phyloP scores from a whole-genome alignment of 768 basidiomycete species.

The Lactarius psammicola region DNA sequence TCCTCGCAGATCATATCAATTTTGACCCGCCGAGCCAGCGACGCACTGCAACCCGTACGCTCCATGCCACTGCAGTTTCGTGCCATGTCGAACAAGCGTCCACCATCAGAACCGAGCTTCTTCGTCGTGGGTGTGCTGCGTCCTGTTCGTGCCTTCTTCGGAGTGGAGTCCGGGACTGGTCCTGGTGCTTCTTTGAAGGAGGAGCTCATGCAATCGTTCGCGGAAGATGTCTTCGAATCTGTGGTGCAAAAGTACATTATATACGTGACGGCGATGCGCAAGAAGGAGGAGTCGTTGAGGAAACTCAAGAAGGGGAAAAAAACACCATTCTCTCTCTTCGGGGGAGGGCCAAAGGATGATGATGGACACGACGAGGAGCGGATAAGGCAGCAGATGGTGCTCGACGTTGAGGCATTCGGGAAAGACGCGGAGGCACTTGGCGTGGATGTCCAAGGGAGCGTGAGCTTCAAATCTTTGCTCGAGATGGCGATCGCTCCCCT shows the following conservation, averaged over 20 bases:
- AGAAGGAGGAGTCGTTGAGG: slow-evolving; percentile 84
- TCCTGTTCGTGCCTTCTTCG: slow-evolving; percentile 74
- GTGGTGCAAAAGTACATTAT: slow-evolving; percentile 69
- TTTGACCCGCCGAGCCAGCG: slow-evolving; percentile 77
- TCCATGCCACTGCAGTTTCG: slow-evolving; percentile 90
- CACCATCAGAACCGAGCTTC: slow-evolving; percentile 78
- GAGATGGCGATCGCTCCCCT: not conserved
- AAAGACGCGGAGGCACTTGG: slow-evolving; percentile 71
- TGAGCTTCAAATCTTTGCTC: not conserved
- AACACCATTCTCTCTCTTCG: slow-evolving; percentile 76
- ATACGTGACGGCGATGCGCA: slow-evolving; percentile 80
- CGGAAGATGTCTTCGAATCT: slow-evolving; percentile 65
- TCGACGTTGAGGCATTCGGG: slow-evolving; percentile 85
- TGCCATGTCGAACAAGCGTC: slow-evolving; percentile 72
- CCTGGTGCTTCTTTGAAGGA: slow-evolving; percentile 59
- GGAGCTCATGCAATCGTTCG: slow-evolving; percentile 48
- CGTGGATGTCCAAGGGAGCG: slow-evolving; percentile 52
- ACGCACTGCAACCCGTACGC: slow-evolving; percentile 78
- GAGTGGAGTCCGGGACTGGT: slow-evolving; percentile 55
- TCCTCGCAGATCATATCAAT: slow-evolving; percentile 66
- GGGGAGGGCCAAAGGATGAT: slow-evolving; percentile 54
- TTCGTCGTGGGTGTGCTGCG: slow-evolving; percentile 81
- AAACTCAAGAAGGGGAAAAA: slow-evolving; percentile 87
- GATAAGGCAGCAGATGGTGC: slow-evolving; percentile 78
- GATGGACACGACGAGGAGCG: slow-evolving; percentile 86